A percentile compares a stretch with the other conserved stretches of the same genome.
These are phyloP conservation scores for Aureobasidium sp. DNA, from an alignment of 2,329 filamentous ascomycete species.

Conservation along the genomic window DNA sequence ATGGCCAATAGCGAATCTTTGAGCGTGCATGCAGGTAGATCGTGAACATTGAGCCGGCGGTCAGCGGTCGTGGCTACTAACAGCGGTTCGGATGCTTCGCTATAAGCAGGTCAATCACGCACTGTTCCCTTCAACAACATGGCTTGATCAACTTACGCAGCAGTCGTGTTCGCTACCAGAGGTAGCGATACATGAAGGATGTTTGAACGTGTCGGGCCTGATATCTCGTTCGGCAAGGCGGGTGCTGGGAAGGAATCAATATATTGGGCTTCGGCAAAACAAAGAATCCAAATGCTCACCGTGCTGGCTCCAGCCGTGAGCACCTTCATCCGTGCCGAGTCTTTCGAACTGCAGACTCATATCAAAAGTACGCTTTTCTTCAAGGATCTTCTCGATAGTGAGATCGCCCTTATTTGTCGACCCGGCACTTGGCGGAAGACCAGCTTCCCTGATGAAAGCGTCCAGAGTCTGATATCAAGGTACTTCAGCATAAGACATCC, in stretches of 20 bases:
- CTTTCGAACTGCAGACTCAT: slow-evolving; percentile 48
- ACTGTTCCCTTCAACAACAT: neutral
- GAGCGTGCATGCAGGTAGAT: slow-evolving; percentile 27
- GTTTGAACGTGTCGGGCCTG: slow-evolving; percentile 42
- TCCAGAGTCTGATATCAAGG: slow-evolving; percentile 39
- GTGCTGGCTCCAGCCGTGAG: slow-evolving; percentile 16
- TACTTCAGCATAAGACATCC: slow-evolving; percentile 1
- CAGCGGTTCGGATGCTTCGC: slow-evolving; percentile 7
- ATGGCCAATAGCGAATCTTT: slow-evolving; percentile 30
- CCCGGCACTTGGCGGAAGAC: slow-evolving; percentile 43
- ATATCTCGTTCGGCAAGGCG: slow-evolving; percentile 33
- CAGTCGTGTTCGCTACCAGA: slow-evolving; percentile 10
- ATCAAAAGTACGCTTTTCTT: slow-evolving; percentile 53
- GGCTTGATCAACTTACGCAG: neutral
- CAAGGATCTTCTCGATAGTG: slow-evolving; percentile 51
- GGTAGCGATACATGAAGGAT: slow-evolving; percentile 43
- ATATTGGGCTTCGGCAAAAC: neutral
- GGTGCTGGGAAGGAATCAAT: slow-evolving; percentile 31
- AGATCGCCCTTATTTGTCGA: slow-evolving; percentile 34
- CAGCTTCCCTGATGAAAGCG: slow-evolving; percentile 50
- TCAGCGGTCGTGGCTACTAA: slow-evolving; percentile 37
- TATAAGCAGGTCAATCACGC: neutral
- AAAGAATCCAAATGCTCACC: slow-evolving; percentile 1
- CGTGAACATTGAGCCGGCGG: slow-evolving; percentile 40
- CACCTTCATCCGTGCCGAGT: slow-evolving; percentile 36